These are phyloP conservation scores for Lindgomyces ingoldianus DNA, from an alignment of 495 filamentous ascomycete species.

Conservation along the genomic window DNA sequence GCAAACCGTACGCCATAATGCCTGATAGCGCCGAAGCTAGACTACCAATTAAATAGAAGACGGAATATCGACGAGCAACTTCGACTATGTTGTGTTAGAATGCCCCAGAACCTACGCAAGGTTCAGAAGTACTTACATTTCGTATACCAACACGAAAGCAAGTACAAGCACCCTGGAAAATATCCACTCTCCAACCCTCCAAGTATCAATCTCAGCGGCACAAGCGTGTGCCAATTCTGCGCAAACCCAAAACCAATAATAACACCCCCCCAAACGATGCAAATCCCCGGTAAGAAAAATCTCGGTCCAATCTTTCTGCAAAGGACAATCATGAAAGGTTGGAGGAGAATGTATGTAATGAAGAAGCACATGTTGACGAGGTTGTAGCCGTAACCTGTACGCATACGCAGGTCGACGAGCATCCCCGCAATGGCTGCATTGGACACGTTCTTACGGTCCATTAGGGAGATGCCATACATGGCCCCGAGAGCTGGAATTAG, in stretches of 20 bases:
- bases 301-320: slow-evolving; percentile 16
- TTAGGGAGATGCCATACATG: slow-evolving; percentile 77
- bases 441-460: slow-evolving; percentile 66
- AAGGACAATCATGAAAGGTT: slow-evolving; percentile 15
- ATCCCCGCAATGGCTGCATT: slow-evolving; percentile 80
- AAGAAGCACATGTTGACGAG: slow-evolving; percentile 26
- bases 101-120: neutral
- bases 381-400: slow-evolving; percentile 47
- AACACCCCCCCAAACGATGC: slow-evolving; percentile 17
- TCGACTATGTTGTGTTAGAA: slow-evolving; percentile 2
- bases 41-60: slow-evolving; percentile 28
- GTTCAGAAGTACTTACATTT: neutral
- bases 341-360: slow-evolving; percentile 25
- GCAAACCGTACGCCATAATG: slow-evolving; percentile 26
- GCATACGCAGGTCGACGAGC: slow-evolving; percentile 63
- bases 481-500: slow-evolving; percentile 5
- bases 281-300: slow-evolving; percentile 9
- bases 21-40: slow-evolving; percentile 17
- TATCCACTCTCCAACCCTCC: slow-evolving; percentile 27
- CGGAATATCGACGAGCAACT: slow-evolving; percentile 41
- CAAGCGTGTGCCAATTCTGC: slow-evolving; percentile 19
- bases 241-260: slow-evolving; percentile 31
- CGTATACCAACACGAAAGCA: slow-evolving; percentile 18
- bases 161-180: slow-evolving; percentile 17
- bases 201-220: slow-evolving; percentile 21